Base-by-base conservation (phyloP, 2,329 filamentous ascomycete genomes). In the Camillea tinctor region DNA sequence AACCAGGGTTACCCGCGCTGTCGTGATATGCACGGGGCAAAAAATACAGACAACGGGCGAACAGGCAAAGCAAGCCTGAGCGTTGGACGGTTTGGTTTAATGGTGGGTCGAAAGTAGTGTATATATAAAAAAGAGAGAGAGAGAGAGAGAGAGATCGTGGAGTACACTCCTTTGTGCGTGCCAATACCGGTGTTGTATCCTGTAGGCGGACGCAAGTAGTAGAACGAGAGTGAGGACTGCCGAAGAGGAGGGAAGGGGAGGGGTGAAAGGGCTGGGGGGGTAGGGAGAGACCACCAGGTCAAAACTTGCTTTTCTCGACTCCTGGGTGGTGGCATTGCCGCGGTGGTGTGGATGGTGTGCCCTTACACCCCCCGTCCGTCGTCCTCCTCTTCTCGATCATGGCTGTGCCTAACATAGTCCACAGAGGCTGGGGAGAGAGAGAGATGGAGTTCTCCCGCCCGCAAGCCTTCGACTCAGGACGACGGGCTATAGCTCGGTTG, bases 1-100 rank as follows among this genome's bases (percentile, higher is more conserved):
- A 79, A 71, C 72, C 74, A 69, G 73, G 72, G 68, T 68, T 69
- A 69, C 71, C 70, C 71, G 67, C 64, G 65, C 64, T 68, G 66
- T 67, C 62, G 68, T 71, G 66, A 65, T 66, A 70, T 71, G 68
- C 68, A 70, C 61, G 64, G n/a, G 65, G 66, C 63, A 70, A 72
- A n/a, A n/a, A n/a, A n/a, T n/a, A n/a, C 61, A 65, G 65, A 66
- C 63, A 70, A 72, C 68, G 66, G 68, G 66, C 66, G 63, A 68
- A 64, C 65, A 67, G 65, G 62, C 62, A 30, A 67, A 64, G 62
- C 62, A 30, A 68, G 66, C 58, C 62, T 66, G 60, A 64, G 61
- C 56, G 58, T 50, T 62, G 59, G 65, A 62, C 65, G 64, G n/a
- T n/a, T n/a, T n/a, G n/a, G n/a, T n/a, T n/a, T n/a, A n/a, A n/a